A percentile compares a stretch with the other conserved stretches of the same genome.
Conservation (phyloP, 768 basidiomycete species). For the Tephrocybe sp. region DNA sequence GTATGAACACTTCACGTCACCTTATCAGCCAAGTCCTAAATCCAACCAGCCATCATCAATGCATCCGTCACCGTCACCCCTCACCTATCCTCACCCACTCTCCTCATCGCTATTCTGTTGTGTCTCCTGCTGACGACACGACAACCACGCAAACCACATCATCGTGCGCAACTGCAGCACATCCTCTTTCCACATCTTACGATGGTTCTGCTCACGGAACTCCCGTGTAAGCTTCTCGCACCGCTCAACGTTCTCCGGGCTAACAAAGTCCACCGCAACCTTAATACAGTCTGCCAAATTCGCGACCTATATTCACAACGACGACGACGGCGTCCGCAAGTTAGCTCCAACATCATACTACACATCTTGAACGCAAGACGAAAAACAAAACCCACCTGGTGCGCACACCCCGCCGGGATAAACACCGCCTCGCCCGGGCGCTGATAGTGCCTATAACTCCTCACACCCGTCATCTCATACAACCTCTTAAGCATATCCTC, state of each 20-base stretch:
- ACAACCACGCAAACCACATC: slow-evolving; percentile 94
- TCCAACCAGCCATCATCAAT: no score
- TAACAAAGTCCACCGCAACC: slow-evolving; percentile 51
- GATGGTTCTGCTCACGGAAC: slow-evolving; percentile 87
- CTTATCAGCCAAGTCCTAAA: no score
- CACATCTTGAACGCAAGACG: not conserved
- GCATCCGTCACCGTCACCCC: no score
- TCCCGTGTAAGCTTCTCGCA: slow-evolving; percentile 86
- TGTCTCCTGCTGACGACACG: slow-evolving; percentile 41
- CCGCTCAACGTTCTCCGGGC: slow-evolving; percentile 72
- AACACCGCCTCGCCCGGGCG: slow-evolving; percentile 91
- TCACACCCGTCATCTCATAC: slow-evolving; percentile 64
- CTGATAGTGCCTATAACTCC: slow-evolving; percentile 84
- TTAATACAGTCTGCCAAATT: slow-evolving; percentile 96
- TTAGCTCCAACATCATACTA: not conserved
- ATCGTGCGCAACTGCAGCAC: slow-evolving; percentile 87
- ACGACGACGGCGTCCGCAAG: slow-evolving; percentile 5
- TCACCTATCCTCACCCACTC: no score
- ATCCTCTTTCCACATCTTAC: slow-evolving; percentile 91
- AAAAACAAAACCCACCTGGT: slow-evolving; percentile 56
- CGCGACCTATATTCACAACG: slow-evolving; percentile 61
- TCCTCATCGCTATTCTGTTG: no score
- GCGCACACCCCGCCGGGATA: slow-evolving; percentile 91
- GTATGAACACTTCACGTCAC: no score
- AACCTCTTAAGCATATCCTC: slow-evolving; percentile 62